Evolutionary conservation across 805 yeast genomes (phyloP), one percentile per base, ranked within the genome.

Genomic region (Lachancea thermotolerans): DNA sequence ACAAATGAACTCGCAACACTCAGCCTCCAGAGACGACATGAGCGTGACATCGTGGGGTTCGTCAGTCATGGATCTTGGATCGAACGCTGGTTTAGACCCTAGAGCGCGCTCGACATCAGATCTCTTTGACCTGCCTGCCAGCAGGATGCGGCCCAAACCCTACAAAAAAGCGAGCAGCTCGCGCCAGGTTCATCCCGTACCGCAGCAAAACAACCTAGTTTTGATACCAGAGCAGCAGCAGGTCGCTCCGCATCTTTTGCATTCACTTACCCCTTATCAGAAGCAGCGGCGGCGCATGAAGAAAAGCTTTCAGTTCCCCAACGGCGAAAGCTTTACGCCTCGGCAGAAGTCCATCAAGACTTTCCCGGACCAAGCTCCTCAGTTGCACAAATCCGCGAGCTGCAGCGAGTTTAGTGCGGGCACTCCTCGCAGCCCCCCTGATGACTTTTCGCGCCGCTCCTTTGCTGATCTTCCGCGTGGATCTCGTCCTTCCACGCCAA

Each of bases 291-390:
- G 43, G 18, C 59, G 55, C 37, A 62, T 62, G 67, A 51, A 51
- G 42, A 49, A 28, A 6, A 48, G 59, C 12, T 63, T 62, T 35
- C 54, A 53, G 41, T 63, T 63, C 34, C 60, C 63, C 1, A 63
- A 63, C 47, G 67, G 67, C 27, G 67, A 63, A 37, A 52, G 42
- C 33, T 63, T 62, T 37, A 63, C 63, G 1, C 66, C 67, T 29
- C 57, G 56, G 37, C 52, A 44, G 17, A 36, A 42, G 30, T 25
- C 40, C 21, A 6, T 34, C 14, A 39, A 29, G 25, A 11, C 48
- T 15, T 37, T 40, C 28, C 29, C 45, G 4, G 17, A 16, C 15
- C 34, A 35, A 16, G 10, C 30, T 7, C 32, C 14, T 9, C 31
- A 31, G 9, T 17, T 44, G 32, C 43, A 38, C 8, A 44, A 38